Base-by-base conservation (phyloP, 768 basidiomycete species). In the Boletus vermiculosoides region DNA sequence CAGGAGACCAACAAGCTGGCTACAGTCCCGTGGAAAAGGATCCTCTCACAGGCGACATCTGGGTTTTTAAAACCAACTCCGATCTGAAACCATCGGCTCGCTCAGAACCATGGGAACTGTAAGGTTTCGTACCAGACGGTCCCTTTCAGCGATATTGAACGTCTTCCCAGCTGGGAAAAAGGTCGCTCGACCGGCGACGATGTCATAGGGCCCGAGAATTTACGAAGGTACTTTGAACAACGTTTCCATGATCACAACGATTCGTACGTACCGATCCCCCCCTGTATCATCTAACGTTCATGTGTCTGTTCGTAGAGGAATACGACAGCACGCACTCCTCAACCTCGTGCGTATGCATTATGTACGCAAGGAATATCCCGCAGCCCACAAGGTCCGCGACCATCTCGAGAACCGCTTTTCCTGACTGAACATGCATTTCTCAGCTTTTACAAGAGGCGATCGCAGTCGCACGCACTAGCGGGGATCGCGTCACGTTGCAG, bases 141-240 rank as follows among this genome's bases (percentile, higher is more conserved):
- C 30, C 40, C 42, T 31, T 55, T 52, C 7, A 30, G 23, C 7
- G 20, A 18, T 36, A 25, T 56, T 8, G 51, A 30, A 50, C 25
- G 16, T 55, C 20, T 30, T 37, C 28, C 18, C 61, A 93, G 91
- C 6, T 92, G 83, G 80, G 84, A 90, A 66, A 81, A 81, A 54
- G 83, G 80, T 8, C 66, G 79, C n/a, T 76, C 79, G 13, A 79
- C 81, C 6, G 88, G 88, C 0, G 90, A 93, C 69, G 85, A 85
- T 59, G 83, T 83, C 45, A 62, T 80, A 10, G 90, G 89, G 0
- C 78, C 82, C 3, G 90, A 91, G 61, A 86, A 83, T 61, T 72
- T 94, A 39, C 81, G 90, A 34, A 76, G 82, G 51, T 94, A 89
- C 69, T 94, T 93, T 61, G 91, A 93, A 67, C 92, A 93, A 57